Conservation (phyloP, 1,139 yeast species). For the Scheffersomyces titani region DNA sequence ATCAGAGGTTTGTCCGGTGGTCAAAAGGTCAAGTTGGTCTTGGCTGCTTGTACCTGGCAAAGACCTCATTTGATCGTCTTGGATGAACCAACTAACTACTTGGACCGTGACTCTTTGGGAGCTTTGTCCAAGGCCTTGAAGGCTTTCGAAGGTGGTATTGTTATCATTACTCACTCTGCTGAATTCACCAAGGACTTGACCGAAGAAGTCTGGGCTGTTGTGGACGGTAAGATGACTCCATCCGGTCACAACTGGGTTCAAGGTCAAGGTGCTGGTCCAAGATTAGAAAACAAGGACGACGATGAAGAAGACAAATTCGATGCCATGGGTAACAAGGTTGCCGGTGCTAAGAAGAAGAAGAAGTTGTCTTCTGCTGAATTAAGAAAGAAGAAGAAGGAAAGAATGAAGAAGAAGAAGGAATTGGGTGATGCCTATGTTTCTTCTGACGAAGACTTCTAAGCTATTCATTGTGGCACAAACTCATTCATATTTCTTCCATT, state of each 20-base stretch:
- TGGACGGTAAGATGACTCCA: conserved; percentile 98
- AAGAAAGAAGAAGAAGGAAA: conserved; percentile 99
- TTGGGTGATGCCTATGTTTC: conserved; percentile 99
- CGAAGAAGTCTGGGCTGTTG: conserved; percentile 99
- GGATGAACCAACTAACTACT: conserved; percentile 99
- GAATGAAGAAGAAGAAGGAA: conserved; percentile 99
- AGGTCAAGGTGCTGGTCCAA: conserved; percentile 99
- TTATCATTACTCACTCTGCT: conserved; percentile 99
- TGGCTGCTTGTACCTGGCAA: conserved; percentile 99
- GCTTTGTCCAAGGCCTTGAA: conserved; percentile 99
- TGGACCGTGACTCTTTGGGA: conserved; percentile 99
- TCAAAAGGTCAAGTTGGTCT: conserved; percentile 98
- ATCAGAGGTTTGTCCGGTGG: conserved; percentile 99
- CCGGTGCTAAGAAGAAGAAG: conserved; percentile 92
- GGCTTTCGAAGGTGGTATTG: conserved; percentile 99
- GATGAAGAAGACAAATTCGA: conserved; percentile 98
- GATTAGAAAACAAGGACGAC: conserved; percentile 92
- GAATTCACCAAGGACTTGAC: conserved; percentile 99
- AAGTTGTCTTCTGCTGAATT: conserved; percentile 98
- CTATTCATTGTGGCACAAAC: conserved; percentile 1
- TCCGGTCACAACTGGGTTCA: conserved; percentile 99
- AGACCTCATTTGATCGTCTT: conserved; percentile 99
- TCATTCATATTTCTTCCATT: not conserved
- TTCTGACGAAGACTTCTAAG: conserved; percentile 68
- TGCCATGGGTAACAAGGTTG: conserved; percentile 99